Evolutionary conservation across 345 rosid species (phyloP), one percentile per base, ranked within the genome.

Genomic region (Diplotaxis tenuifolia): DNA sequence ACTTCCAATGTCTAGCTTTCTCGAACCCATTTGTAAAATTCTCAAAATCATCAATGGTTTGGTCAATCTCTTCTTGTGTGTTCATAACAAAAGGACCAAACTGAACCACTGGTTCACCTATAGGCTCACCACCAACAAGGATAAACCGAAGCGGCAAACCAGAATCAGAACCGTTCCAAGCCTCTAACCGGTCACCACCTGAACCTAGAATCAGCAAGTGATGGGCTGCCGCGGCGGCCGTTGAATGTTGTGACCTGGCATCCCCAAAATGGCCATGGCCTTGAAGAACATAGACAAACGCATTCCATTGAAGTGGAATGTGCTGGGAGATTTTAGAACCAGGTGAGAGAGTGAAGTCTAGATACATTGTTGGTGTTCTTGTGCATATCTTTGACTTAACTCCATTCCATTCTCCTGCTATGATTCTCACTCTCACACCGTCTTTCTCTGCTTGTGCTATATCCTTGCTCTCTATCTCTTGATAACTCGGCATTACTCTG

Each of bases 81-180:
- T 93, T 93, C 98, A 93, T 90, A 74, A 93, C 98, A 76, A 90
- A 90, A 8, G 96, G 98, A 49, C 96, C 98, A 25, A 78, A 77
- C 67, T 90, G 98, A 14, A 62, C 90, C 27, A 93, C 21, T 2
- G 96, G 96, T 66, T 93, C 97, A 20, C 84, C 83, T 67, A 93
- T 47, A 4, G 97, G 96, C 65, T 90, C 84, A 4, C 96, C 98
- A 74, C 88, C 96, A 9, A 90, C 89, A 73, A 93, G 82, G 29
- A 90, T 74, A 68, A 93, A 93, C 82, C 93, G 85, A 14, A 90
- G 70, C 2, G 78, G 53, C 15, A 83, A 82, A 25, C 83, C 31
- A 0, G 92, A 82, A 78, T 78, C 84, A 75, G 58, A 68, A 27
- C n/a, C 15, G 73, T 93, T 93, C 97, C 96, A 89, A 20, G 82